Evolutionary conservation across 2,329 filamentous ascomycete genomes (phyloP).

Genomic region (Colletotrichum karsti): DNA sequence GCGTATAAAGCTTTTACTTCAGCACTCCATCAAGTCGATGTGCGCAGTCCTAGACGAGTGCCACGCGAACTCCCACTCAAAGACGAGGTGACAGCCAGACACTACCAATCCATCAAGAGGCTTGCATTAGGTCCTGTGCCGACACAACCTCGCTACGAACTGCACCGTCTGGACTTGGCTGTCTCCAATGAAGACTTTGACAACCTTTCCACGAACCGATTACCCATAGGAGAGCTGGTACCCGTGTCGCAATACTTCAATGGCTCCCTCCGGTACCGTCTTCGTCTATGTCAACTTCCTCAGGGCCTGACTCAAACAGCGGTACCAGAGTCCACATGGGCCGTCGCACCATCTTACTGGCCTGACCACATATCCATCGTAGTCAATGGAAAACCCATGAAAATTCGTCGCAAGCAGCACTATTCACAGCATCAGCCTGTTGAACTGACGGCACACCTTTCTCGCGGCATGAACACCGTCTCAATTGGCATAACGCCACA

Average conservation of each 20-base stretch:
- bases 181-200: constrained; percentile 46
- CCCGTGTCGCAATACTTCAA: constrained; percentile 51
- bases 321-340: constrained; percentile 65
- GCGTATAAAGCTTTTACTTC: constrained; percentile 50
- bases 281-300: constrained; percentile 67
- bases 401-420: constrained; percentile 72
- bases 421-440: constrained; percentile 79
- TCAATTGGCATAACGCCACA: constrained; percentile 54
- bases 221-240: constrained; percentile 39
- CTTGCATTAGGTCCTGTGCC: constrained; percentile 58
- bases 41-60: constrained; percentile 58
- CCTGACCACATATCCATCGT: constrained; percentile 74
- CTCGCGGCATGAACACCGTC: constrained; percentile 68
- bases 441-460: constrained; percentile 73
- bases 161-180: constrained; percentile 56
- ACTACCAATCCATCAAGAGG: constrained; percentile 66
- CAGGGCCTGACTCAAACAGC: constrained; percentile 30
- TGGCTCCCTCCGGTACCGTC: constrained; percentile 69
- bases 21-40: constrained; percentile 55
- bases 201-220: constrained; percentile 43
- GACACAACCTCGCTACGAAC: constrained; percentile 42
- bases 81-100: constrained; percentile 33
- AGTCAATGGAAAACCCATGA: constrained; percentile 69
- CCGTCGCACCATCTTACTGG: constrained; percentile 72
- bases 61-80: constrained; percentile 31